phyloP scores from a whole-genome alignment of 495 filamentous ascomycete species.

The Neurospora sp. region DNA sequence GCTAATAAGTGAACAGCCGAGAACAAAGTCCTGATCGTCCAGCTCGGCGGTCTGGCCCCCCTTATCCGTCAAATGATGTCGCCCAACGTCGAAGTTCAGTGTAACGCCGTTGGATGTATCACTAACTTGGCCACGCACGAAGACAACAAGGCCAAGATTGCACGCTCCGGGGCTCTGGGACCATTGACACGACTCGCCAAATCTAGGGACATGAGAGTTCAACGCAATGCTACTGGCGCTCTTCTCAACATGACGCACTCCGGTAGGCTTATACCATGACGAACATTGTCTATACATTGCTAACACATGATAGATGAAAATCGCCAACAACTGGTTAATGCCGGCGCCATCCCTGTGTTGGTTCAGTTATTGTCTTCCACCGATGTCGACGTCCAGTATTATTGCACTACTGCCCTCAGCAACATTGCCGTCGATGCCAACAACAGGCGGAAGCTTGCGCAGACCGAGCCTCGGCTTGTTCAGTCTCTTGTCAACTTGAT shows the following conservation, averaged over 20 bases:
- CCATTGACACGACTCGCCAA: constrained; percentile 87
- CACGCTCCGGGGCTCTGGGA: constrained; percentile 81
- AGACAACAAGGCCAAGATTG: constrained; percentile 98
- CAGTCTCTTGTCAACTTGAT: constrained; percentile 91
- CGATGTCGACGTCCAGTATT: constrained; percentile 97
- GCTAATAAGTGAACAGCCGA: constrained; percentile 61
- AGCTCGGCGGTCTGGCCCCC: constrained; percentile 79
- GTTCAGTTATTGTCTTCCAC: constrained; percentile 84
- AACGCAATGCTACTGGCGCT: constrained; percentile 93
- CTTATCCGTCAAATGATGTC: constrained; percentile 98
- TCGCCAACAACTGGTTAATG: constrained; percentile 90
- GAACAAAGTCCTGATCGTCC: constrained; percentile 94
- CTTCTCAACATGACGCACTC: constrained; percentile 99
- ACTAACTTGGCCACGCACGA: constrained; percentile 97
- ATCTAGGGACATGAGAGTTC: constrained; percentile 97
- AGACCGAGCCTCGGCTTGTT: constrained; percentile 79
- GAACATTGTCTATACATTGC: background rate
- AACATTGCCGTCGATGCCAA: constrained; percentile 93
- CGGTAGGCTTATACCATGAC: constrained; percentile 45
- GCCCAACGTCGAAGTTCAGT: constrained; percentile 97
- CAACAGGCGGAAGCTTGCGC: constrained; percentile 82
- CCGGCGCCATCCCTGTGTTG: constrained; percentile 90
- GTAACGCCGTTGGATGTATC: constrained; percentile 97
- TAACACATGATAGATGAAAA: constrained; percentile 68
- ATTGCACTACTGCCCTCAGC: constrained; percentile 95